These are phyloP conservation scores for Incumbomyces delicatus DNA, from an alignment of 2,329 filamentous ascomycete genomes.

Conservation along the genomic window DNA sequence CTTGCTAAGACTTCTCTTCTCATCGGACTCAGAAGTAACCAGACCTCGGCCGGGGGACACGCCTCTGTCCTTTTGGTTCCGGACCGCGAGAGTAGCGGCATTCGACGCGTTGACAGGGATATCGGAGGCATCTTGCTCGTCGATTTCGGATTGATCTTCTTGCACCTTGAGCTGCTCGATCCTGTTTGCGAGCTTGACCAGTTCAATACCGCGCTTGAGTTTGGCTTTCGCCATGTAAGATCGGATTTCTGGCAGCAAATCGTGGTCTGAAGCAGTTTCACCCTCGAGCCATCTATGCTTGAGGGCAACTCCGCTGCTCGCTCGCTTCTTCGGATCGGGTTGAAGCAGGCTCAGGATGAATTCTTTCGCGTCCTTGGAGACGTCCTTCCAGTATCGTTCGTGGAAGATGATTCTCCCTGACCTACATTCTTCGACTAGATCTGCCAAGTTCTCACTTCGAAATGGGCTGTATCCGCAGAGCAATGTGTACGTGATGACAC, in stretches of 20 bases:
- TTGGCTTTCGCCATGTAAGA: constrained; percentile 86
- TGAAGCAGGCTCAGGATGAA: constrained; percentile 80
- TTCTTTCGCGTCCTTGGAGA: constrained; percentile 87
- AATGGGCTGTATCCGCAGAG: constrained; percentile 98
- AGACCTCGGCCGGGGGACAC: constrained; percentile 23
- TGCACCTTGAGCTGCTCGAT: constrained; percentile 91
- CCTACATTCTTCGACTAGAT: constrained; percentile 90
- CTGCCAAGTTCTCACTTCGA: constrained; percentile 83
- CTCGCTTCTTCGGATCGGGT: constrained; percentile 65
- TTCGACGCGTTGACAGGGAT: constrained; percentile 54
- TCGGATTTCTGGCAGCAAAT: constrained; percentile 93
- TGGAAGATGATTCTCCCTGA: constrained; percentile 82
- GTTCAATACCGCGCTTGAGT: constrained; percentile 85
- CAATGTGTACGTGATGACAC: constrained; percentile 96
- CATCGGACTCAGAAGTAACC: constrained; percentile 24
- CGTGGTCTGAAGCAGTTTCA: constrained; percentile 85
- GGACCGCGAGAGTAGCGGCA: constrained; percentile 38
- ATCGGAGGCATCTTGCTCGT: constrained; percentile 48
- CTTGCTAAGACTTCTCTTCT: constrained; percentile 44
- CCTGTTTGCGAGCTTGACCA: constrained; percentile 90
- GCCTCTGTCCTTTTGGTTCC: constrained; percentile 19
- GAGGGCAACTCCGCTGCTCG: constrained; percentile 70
- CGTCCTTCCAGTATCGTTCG: constrained; percentile 96
- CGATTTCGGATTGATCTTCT: constrained; percentile 68
- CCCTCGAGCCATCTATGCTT: constrained; percentile 83